A percentile compares a stretch with the other conserved stretches of the same genome.
These are phyloP conservation scores for Lachnellula occidentalis DNA, from an alignment of 2,329 filamentous ascomycete genomes.

Conservation along the genomic window DNA sequence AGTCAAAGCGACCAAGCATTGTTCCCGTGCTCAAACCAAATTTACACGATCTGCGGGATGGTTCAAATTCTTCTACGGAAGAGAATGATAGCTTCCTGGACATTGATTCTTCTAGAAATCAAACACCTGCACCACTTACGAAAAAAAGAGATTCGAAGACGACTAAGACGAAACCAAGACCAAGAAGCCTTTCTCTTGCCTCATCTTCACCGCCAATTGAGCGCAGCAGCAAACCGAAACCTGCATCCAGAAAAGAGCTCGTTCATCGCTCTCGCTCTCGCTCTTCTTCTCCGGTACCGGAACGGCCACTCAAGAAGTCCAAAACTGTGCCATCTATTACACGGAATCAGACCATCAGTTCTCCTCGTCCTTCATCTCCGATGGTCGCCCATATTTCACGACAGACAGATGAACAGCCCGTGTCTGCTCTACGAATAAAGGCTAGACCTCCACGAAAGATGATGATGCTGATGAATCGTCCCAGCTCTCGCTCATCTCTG, in stretches of 20 bases:
- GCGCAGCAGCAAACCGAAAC: background rate
- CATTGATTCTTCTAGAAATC: background rate
- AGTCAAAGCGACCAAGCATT: background rate
- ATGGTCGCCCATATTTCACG: background rate
- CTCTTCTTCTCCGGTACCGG: background rate
- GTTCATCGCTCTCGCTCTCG: background rate
- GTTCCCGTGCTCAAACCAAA: background rate
- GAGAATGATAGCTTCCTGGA: background rate
- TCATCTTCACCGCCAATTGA: background rate
- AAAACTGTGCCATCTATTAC: background rate
- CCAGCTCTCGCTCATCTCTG: constrained; percentile 10
- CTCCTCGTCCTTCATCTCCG: background rate
- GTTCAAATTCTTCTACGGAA: constrained; percentile 1
- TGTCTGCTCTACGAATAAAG: constrained; percentile 27
- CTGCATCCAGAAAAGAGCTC: background rate
- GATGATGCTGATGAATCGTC: constrained; percentile 28
- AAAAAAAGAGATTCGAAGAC: background rate
- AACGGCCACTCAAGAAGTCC: background rate
- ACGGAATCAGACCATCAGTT: background rate
- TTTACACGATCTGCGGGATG: background rate
- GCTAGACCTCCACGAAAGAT: constrained; percentile 24
- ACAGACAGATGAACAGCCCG: constrained; percentile 2
- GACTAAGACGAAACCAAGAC: background rate
- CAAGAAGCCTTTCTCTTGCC: background rate
- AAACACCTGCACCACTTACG: background rate